Evolutionary conservation across 306 rosid genomes (phyloP), one percentile per base, ranked within the genome.

Genomic region (Begonia fuchsioides): DNA sequence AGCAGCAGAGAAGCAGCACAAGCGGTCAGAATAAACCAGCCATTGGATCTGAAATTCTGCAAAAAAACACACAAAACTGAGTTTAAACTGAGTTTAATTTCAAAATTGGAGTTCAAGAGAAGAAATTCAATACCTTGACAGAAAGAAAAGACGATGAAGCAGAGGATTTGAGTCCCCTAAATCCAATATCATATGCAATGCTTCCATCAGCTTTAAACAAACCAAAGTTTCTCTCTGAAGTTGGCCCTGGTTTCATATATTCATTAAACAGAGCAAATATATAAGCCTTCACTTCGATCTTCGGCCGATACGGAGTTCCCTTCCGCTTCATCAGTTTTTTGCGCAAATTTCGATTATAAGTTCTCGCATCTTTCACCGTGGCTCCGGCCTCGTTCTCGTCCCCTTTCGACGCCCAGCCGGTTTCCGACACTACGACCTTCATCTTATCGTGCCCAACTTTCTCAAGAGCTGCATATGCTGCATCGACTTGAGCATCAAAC

Each of bases 381-480:
- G 96, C 96, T 1, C 96, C 98, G 0, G 83, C 83, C 46, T 92
- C 98, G 32, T 68, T 52, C 1, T 59, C 67, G 10, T 92, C 98
- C 1, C 98, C 98, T 0, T 8, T 52, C 8, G 98, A 92, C 3
- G 87, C 98, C 96, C 98, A 92, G 6, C 98, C 98, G 0, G 98
- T 92, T 51, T 92, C 94, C 0, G 94, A 79, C 26, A 92, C 93
- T 39, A 92, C 72, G 39, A 85, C 96, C 38, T 80, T 75, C 87
- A 60, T 82, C 55, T 82, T 77, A 0, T 63, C 73, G 53, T 62
- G 79, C 1, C 98, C 98, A 3, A 54, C 78, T 50, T 92, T 85
- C 44, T 85, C 96, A 55, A 92, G 59, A 6, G 96, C 98, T 16
- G 72, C 72, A 61, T 85, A 82, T 19, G 96, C 75, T 1, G 98